phyloP scores from a whole-genome alignment of 805 yeast genomes.

The Lipomyces sp. region DNA sequence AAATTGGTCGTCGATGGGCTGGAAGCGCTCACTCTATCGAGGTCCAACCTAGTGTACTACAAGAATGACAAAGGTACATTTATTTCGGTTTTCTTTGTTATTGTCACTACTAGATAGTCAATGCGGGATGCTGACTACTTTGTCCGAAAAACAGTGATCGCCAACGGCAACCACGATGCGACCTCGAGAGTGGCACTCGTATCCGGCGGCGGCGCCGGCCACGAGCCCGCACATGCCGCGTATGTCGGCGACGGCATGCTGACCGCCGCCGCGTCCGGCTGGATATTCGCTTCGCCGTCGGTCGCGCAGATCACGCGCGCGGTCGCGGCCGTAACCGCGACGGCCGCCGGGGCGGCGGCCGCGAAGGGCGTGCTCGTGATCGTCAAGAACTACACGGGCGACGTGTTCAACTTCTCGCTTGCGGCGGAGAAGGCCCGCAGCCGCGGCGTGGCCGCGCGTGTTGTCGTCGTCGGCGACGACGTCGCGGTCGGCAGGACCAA shows the following conservation, averaged over 20 bases:
- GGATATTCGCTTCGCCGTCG: slow-evolving; percentile 92
- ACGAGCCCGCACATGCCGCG: slow-evolving; percentile 92
- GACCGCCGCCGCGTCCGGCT: slow-evolving; percentile 87
- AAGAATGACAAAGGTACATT: slow-evolving; percentile 57
- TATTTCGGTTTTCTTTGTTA: slow-evolving; percentile 32
- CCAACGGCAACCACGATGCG: slow-evolving; percentile 32
- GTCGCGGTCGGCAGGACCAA: slow-evolving; percentile 90
- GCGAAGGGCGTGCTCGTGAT: slow-evolving; percentile 67
- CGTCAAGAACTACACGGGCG: slow-evolving; percentile 94
- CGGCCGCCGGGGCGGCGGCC: slow-evolving; percentile 25
- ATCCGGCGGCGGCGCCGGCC: slow-evolving; percentile 96
- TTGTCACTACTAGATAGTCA: neutral
- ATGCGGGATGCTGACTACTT: neutral
- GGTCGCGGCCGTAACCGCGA: slow-evolving; percentile 41
- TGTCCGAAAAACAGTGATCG: slow-evolving; percentile 11
- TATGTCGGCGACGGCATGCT: slow-evolving; percentile 80
- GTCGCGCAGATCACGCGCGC: slow-evolving; percentile 80
- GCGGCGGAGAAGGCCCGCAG: slow-evolving; percentile 86
- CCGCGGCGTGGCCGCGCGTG: slow-evolving; percentile 66
- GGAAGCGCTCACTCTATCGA: slow-evolving; percentile 51
- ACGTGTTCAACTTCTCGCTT: slow-evolving; percentile 85
- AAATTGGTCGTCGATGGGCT: slow-evolving; percentile 43
- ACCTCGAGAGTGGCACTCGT: slow-evolving; percentile 54
- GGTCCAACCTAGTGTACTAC: slow-evolving; percentile 54
- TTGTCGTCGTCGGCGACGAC: slow-evolving; percentile 83